Conservation (phyloP, 78 protist genomes). For the Planoprotostelium fungivorum region DNA sequence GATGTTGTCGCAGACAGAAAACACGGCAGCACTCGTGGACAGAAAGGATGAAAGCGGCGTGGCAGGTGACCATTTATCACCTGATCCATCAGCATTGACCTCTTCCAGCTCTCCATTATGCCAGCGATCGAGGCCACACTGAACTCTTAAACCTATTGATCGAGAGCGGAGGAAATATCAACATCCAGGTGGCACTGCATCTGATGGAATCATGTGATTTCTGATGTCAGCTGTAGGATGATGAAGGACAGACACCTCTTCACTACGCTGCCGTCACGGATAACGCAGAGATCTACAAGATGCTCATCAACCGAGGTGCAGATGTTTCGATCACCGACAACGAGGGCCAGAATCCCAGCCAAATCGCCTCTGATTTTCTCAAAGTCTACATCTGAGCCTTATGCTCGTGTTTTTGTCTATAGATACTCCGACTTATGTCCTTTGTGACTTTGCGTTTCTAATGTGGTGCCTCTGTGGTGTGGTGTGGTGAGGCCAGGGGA, state of each 20-base stretch:
- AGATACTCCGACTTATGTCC: too few species aligned
- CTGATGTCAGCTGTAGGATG: neutral
- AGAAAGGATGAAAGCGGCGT: neutral
- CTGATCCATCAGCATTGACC: too few species aligned
- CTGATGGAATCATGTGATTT: neutral
- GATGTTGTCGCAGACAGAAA: neutral
- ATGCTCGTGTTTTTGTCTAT: too few species aligned
- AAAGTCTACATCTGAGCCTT: too few species aligned
- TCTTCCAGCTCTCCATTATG: neutral
- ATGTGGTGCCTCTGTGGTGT: too few species aligned
- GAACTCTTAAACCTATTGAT: neutral
- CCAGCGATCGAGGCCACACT: neutral
- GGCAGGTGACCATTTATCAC: neutral
- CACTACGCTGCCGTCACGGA: neutral
- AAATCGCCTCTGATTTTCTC: neutral
- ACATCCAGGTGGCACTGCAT: neutral
- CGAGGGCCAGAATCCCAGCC: neutral
- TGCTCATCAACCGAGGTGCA: neutral
- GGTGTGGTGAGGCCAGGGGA: too few species aligned
- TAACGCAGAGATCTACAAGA: neutral
- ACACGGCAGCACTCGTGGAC: neutral
- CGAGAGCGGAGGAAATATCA: neutral
- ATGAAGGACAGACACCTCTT: neutral
- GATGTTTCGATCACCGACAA: neutral
- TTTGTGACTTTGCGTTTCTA: too few species aligned